Evolutionary conservation across 2,329 filamentous ascomycete genomes (phyloP).

Genomic region (Trichoderma breve): DNA sequence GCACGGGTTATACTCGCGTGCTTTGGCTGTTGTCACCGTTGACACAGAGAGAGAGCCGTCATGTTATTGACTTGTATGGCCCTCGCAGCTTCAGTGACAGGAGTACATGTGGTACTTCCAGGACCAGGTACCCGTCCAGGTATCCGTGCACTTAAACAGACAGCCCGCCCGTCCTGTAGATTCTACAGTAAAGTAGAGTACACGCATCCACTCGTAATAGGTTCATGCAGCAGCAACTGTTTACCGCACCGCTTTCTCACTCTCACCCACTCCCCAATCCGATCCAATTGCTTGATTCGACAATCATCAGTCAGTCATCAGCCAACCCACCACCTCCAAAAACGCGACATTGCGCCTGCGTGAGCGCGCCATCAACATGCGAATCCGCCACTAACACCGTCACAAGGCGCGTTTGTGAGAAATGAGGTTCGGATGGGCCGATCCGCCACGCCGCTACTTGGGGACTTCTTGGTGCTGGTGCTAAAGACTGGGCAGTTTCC

Average conservation of each 20-base stretch:
- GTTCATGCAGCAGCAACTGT: not conserved
- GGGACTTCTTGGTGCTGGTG: not conserved
- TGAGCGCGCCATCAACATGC: not conserved
- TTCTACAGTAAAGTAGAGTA: not conserved
- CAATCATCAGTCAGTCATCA: not conserved
- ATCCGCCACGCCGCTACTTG: slow-evolving; percentile 2
- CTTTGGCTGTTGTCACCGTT: not conserved
- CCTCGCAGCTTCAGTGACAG: not conserved
- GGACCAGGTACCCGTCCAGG: not conserved
- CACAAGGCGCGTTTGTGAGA: not conserved
- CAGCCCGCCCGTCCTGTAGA: not conserved
- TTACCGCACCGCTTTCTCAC: not conserved
- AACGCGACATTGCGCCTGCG: not conserved
- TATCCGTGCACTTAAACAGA: not conserved
- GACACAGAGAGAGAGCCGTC: not conserved
- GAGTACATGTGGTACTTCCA: not conserved
- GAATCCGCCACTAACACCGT: not conserved
- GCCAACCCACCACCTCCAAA: not conserved
- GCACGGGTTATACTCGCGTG: not conserved
- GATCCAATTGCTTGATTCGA: not conserved
- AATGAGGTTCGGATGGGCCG: slow-evolving; percentile 16
- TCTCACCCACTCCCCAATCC: not conserved
- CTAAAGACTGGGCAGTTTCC: not conserved
- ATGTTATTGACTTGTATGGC: not conserved
- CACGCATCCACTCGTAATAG: not conserved